Evolutionary conservation across 2,329 filamentous ascomycete genomes (phyloP), one percentile per base, ranked within the genome.

Genomic region (Aspergillus pseudoviridinutans): DNA sequence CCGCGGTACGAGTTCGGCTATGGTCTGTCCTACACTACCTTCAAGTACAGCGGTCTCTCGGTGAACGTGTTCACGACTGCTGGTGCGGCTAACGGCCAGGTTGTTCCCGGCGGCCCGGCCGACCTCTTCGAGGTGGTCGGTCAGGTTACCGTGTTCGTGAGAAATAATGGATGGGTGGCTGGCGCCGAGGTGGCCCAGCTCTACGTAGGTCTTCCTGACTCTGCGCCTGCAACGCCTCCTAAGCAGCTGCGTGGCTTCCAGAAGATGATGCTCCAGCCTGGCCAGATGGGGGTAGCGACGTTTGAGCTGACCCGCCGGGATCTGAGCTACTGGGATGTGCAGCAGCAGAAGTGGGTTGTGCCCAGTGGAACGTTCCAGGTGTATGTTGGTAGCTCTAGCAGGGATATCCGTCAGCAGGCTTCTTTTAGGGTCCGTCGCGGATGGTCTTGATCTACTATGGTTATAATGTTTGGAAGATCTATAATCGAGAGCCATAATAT

Each of bases 121-220:
- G 79, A 82, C n/a, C 76, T 87, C 24, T 86, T 79, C 76, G 75
- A 80, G 14, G 69, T 72, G 20, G 61, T 86, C 22, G 78, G 76
- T 7, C 14, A 17, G 14, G 32, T 38, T 8, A 17, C 84, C 0
- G 88, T 86, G 0, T 84, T 83, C 22, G 81, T 94, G 61, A 87
- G 81, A 63, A 95, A 95, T 80, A 90, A 84, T 2, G 91, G 91
- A 50, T 67, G 73, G 0, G 66, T 85, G 0, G 79, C 74, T 1
- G 89, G 89, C n/a, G 88, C 91, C 41, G 89, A 91, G 69, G 82
- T 94, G 1, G 81, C 87, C 0, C 90, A 94, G 79, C 54, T 69
- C 2, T 69, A 69, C 20, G 56, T 68, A 75, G 53, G 46, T 12
- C 62, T 61, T 59, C 63, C 58, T 6, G 59, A 59, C 22, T 51